A percentile compares a stretch with the other conserved stretches of the same genome.
Evolutionary conservation across 73 alveolate genomes (phyloP).

Genomic region (Paramecium tetraurelia): DNA sequence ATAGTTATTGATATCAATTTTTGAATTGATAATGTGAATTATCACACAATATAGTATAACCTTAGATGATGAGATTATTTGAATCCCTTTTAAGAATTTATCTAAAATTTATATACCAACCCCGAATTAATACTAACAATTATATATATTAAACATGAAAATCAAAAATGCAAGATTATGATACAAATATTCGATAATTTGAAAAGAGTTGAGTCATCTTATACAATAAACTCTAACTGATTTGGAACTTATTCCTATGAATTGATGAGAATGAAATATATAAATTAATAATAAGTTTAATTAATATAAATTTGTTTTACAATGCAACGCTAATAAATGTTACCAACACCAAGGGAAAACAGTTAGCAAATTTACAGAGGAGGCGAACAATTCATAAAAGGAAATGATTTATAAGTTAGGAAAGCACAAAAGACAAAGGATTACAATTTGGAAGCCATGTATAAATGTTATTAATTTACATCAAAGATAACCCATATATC

Average conservation of each 20-base stretch:
- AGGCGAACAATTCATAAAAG: not conserved
- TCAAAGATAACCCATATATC: not conserved
- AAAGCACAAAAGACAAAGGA: not conserved
- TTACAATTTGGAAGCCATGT: not conserved
- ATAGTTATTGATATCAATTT: too few species aligned
- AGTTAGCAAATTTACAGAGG: not conserved
- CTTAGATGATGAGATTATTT: too few species aligned
- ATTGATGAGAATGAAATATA: not conserved
- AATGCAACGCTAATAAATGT: constrained; percentile 25
- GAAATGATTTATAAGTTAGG: not conserved
- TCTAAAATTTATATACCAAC: too few species aligned
- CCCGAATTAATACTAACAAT: not conserved
- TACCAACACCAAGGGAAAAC: constrained; percentile 10
- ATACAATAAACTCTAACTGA: too few species aligned
- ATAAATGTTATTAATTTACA: not conserved
- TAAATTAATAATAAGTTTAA: not conserved
- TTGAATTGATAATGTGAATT: too few species aligned
- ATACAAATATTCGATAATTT: too few species aligned
- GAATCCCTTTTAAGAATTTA: too few species aligned
- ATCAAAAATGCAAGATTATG: not conserved
- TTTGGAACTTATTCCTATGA: not conserved
- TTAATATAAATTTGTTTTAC: not conserved
- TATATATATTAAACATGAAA: too few species aligned
- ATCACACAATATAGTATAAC: too few species aligned
- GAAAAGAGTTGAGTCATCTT: not conserved